Conservation (phyloP, 2,329 filamentous ascomycete genomes). For the Exophiala viscosa region DNA sequence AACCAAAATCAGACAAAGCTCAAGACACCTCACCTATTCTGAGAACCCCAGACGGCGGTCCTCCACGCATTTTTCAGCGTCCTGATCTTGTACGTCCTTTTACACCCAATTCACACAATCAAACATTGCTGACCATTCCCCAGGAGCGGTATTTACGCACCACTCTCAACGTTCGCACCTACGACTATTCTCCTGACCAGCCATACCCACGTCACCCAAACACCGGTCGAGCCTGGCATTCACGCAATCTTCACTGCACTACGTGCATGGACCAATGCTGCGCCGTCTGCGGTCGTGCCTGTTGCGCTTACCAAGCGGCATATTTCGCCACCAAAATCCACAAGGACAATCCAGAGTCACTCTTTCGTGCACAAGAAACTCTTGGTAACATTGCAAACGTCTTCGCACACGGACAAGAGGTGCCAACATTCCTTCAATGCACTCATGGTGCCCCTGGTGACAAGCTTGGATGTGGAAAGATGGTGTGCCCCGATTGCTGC, state of each 20-base stretch:
- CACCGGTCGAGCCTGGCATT: slow-evolving; percentile 30
- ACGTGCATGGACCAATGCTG: slow-evolving; percentile 30
- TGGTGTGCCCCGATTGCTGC: slow-evolving; percentile 36
- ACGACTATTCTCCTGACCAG: slow-evolving; percentile 21
- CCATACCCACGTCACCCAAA: slow-evolving; percentile 27
- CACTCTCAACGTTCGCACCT: slow-evolving; percentile 18
- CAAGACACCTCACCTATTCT: no score
- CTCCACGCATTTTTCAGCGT: slow-evolving; percentile 6
- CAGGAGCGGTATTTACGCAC: slow-evolving; percentile 25
- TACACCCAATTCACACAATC: neutral
- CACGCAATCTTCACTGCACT: slow-evolving; percentile 34
- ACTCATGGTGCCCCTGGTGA: slow-evolving; percentile 24
- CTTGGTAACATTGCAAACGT: slow-evolving; percentile 28
- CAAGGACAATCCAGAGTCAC: slow-evolving; percentile 11
- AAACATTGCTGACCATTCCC: neutral
- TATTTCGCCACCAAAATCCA: slow-evolving; percentile 21
- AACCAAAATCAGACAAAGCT: slow-evolving; percentile 14
- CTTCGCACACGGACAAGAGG: slow-evolving; percentile 30
- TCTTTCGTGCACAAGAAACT: slow-evolving; percentile 21
- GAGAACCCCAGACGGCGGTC: neutral
- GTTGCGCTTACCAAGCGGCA: slow-evolving; percentile 33
- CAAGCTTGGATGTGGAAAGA: slow-evolving; percentile 31
- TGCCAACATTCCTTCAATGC: slow-evolving; percentile 35
- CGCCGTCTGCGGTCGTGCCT: slow-evolving; percentile 31
- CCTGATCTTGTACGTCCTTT: slow-evolving; percentile 20